Conservation (phyloP, 169 alveolate species). For the Miamiensis avidus region DNA sequence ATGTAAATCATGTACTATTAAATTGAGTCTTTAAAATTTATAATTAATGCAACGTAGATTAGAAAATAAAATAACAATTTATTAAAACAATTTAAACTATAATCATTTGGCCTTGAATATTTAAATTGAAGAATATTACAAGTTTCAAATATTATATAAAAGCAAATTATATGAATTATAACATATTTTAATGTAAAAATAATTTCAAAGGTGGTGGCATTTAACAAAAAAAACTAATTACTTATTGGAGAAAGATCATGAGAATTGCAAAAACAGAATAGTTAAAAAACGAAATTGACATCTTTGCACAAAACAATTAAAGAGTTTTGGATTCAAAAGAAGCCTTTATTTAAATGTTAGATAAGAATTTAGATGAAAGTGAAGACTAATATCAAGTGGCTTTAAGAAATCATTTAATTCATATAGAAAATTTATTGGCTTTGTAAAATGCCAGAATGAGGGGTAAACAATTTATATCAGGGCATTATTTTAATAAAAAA, state of each 20-base stretch:
- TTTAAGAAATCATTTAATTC: slow-evolving; percentile 85
- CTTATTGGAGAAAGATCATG: slow-evolving; percentile 92
- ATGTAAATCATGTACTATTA: no score
- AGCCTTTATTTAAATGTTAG: slow-evolving; percentile 91
- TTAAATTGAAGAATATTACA: no score
- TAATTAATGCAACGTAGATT: no score
- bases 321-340: slow-evolving; percentile 92
- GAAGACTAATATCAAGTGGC: slow-evolving; percentile 93
- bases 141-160: no score
- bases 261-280: slow-evolving; percentile 91
- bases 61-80: no score
- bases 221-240: slow-evolving; percentile 84
- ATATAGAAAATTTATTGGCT: slow-evolving; percentile 81
- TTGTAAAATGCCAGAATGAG: slow-evolving; percentile 77
- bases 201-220: slow-evolving; percentile 56
- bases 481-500: not conserved
- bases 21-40: no score
- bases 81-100: no score
- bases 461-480: slow-evolving; percentile 1
- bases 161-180: no score
- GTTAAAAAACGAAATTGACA: slow-evolving; percentile 85
- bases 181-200: no score
- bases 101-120: no score
- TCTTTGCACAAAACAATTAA: slow-evolving; percentile 88
- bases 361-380: slow-evolving; percentile 91